A percentile compares a stretch with the other conserved stretches of the same genome.
Evolutionary conservation across 768 basidiomycete genomes (phyloP).

Genomic region (Crassisporium funariophilum): DNA sequence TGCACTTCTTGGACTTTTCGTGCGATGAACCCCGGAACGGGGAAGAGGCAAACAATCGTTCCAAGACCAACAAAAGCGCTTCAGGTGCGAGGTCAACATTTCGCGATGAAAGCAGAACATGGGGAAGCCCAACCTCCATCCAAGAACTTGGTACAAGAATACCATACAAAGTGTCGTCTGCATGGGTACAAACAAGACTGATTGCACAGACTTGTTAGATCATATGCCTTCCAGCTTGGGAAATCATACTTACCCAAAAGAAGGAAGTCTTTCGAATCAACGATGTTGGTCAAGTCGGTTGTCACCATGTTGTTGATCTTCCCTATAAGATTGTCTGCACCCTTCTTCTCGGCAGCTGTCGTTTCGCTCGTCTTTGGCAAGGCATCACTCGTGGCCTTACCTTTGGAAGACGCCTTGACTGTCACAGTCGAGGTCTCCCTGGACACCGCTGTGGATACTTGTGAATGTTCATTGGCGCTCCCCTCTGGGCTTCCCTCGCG

Average conservation of each 20-base stretch:
- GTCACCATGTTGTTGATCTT: constrained; percentile 79
- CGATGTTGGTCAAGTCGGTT: constrained; percentile 52
- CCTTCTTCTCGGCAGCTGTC: constrained; percentile 12
- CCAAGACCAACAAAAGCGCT: constrained; percentile 62
- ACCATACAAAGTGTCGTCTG: constrained; percentile 40
- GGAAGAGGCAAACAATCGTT: constrained; percentile 53
- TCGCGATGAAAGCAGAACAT: neutral
- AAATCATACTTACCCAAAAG: constrained; percentile 17
- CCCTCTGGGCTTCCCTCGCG: neutral
- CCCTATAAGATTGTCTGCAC: constrained; percentile 58
- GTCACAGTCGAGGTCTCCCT: neutral
- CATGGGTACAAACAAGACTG: constrained; percentile 41
- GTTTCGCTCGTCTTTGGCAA: constrained; percentile 2
- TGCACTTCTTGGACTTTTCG: constrained; percentile 51
- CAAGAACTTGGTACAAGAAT: constrained; percentile 48
- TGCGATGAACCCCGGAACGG: constrained; percentile 59
- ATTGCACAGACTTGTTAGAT: constrained; percentile 1
- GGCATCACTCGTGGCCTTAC: constrained; percentile 1
- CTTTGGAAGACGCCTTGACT: constrained; percentile 1
- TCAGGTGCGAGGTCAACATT: neutral
- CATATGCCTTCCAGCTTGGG: neutral
- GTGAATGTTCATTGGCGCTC: neutral
- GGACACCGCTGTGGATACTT: neutral
- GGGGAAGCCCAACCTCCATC: constrained; percentile 39
- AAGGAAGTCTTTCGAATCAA: constrained; percentile 37